A percentile compares a stretch with the other conserved stretches of the same genome.
Evolutionary conservation across 768 basidiomycete species (phyloP).

Genomic region (Lactarius psammicola): DNA sequence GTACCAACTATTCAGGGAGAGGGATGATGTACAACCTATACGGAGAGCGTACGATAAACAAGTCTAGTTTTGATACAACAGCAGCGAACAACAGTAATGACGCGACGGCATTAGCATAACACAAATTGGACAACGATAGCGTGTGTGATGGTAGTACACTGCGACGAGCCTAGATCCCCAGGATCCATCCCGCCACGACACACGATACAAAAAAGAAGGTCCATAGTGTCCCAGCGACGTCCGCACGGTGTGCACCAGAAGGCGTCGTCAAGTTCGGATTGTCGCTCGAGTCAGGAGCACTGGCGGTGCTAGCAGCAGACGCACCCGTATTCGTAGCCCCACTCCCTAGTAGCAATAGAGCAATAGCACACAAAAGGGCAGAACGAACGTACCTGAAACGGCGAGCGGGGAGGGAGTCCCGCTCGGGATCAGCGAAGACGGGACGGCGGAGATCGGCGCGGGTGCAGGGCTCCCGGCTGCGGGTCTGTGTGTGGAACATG

Average conservation of each 20-base stretch:
- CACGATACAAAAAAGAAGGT: not conserved
- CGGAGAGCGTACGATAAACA: not conserved
- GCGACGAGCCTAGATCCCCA: not conserved
- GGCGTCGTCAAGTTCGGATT: not conserved
- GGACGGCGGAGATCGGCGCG: conserved; percentile 20
- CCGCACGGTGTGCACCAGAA: not conserved
- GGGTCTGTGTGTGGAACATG: not conserved
- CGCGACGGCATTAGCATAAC: not conserved
- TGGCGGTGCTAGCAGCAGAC: not conserved
- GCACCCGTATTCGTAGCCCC: not conserved
- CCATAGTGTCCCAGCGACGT: not conserved
- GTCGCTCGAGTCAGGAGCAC: not conserved
- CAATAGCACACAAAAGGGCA: not conserved
- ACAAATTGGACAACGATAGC: not conserved
- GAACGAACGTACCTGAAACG: not conserved
- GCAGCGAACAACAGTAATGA: not conserved
- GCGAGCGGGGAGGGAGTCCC: not conserved
- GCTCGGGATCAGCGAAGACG: conserved; percentile 14
- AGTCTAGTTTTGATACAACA: not conserved
- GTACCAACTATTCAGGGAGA: not conserved
- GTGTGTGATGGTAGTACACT: not conserved
- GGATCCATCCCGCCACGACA: not conserved
- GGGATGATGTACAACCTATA: not conserved
- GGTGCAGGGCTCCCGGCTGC: conserved; percentile 1
- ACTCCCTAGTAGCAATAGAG: not conserved